These are phyloP conservation scores for Dalbergia cultrata DNA, from an alignment of 306 rosid genomes.

Conservation along the genomic window DNA sequence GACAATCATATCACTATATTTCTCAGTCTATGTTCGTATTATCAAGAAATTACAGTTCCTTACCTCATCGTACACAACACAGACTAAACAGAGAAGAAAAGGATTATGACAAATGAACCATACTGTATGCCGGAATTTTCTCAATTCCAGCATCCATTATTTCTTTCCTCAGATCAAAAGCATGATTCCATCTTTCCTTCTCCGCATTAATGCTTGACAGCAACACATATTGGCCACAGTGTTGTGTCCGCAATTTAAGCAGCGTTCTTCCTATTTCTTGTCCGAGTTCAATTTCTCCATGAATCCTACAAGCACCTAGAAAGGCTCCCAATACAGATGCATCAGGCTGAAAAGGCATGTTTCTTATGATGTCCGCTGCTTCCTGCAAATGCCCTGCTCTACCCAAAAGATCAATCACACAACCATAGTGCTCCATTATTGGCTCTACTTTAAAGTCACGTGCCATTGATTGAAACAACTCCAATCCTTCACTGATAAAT, in stretches of 20 bases:
- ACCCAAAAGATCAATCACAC: slow-evolving; percentile 81
- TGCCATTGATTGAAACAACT: slow-evolving; percentile 65
- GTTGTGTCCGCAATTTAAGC: slow-evolving; percentile 60
- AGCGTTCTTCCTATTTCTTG: slow-evolving; percentile 65
- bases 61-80: slow-evolving; percentile 3
- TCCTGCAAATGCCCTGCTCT: slow-evolving; percentile 77
- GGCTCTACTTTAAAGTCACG: slow-evolving; percentile 58
- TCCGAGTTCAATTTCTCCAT: slow-evolving; percentile 75
- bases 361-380: slow-evolving; percentile 61
- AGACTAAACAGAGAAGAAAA: slow-evolving; percentile 15
- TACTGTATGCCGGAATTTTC: slow-evolving; percentile 75
- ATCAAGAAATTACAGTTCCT: background rate
- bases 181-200: slow-evolving; percentile 78
- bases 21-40: background rate
- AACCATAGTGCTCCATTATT: slow-evolving; percentile 73
- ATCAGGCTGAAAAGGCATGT: slow-evolving; percentile 79
- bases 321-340: slow-evolving; percentile 75
- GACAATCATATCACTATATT: background rate
- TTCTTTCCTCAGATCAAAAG: slow-evolving; percentile 66
- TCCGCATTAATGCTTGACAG: slow-evolving; percentile 76
- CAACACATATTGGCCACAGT: slow-evolving; percentile 62
- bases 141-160: slow-evolving; percentile 68
- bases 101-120: slow-evolving; percentile 49
- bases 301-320: slow-evolving; percentile 80
- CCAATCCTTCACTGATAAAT: slow-evolving; percentile 61